These are phyloP conservation scores for Cladosporium halotolerans DNA, from an alignment of 2,329 filamentous ascomycete genomes.

Conservation along the genomic window DNA sequence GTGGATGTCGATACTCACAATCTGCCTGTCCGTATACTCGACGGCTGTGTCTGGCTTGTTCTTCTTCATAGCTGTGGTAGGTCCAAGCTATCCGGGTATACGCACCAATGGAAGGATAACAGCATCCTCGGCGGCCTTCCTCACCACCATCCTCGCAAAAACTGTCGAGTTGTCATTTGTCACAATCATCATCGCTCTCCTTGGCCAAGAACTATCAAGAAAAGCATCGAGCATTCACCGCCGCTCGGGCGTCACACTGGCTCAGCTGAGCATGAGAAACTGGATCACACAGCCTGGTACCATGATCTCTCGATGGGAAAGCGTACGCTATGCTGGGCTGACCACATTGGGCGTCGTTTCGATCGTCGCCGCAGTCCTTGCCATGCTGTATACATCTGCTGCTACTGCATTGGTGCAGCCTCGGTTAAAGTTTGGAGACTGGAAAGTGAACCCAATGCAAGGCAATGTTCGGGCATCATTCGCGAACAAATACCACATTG, in stretches of 20 bases:
- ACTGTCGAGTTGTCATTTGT: conserved; percentile 73
- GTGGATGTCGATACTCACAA: conserved; percentile 44
- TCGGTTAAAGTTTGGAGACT: conserved; percentile 56
- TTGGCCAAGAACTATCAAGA: conserved; percentile 69
- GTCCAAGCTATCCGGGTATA: conserved; percentile 56
- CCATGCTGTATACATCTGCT: conserved; percentile 70
- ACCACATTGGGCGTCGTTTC: conserved; percentile 60
- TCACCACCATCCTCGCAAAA: conserved; percentile 67
- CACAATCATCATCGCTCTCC: conserved; percentile 66
- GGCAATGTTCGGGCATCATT: conserved; percentile 58
- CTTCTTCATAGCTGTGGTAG: conserved; percentile 54
- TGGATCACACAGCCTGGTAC: conserved; percentile 59
- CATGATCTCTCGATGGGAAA: conserved; percentile 62
- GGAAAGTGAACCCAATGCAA: conserved; percentile 44
- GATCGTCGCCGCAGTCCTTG: conserved; percentile 57
- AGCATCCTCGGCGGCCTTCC: conserved; percentile 58
- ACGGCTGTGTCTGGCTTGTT: conserved; percentile 61
- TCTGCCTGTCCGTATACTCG: conserved; percentile 53
- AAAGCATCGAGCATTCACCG: conserved; percentile 54
- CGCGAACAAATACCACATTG: conserved; percentile 55
- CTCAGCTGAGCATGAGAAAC: conserved; percentile 70
- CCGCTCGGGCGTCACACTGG: conserved; percentile 58
- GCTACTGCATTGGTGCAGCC: conserved; percentile 70
- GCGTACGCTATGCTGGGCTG: conserved; percentile 56
- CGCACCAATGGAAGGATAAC: conserved; percentile 47